phyloP scores from a whole-genome alignment of 495 filamentous ascomycete species.

The Cercophora newfieldiana region DNA sequence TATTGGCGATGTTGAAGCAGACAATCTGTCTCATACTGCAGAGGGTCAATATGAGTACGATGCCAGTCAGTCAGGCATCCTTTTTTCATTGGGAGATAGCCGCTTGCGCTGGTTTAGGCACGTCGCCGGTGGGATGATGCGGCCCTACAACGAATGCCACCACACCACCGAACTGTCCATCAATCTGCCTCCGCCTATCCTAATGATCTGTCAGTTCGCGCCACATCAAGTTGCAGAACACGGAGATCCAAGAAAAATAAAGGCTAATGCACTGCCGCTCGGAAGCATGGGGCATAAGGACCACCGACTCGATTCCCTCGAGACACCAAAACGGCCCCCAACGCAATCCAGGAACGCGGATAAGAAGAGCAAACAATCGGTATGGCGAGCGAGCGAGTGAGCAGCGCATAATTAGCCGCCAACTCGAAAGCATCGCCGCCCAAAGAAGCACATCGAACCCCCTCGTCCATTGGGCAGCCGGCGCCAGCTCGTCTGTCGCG shows the following conservation, averaged over 20 bases:
- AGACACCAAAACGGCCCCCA: neutral
- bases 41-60: neutral
- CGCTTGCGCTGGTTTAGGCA: constrained; percentile 17
- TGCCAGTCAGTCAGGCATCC: neutral
- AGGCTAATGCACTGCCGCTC: neutral
- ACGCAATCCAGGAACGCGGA: neutral
- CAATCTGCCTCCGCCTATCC: neutral
- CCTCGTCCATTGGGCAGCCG: neutral
- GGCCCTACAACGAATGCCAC: constrained; percentile 6
- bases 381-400: neutral
- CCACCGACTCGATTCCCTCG: neutral
- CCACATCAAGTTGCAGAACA: neutral
- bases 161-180: neutral
- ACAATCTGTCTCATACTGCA: neutral
- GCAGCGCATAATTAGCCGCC: neutral
- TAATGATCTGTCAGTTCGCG: neutral
- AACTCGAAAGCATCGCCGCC: neutral
- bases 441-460: neutral
- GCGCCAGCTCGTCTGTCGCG: neutral
- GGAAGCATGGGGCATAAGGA: neutral
- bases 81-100: constrained; percentile 16
- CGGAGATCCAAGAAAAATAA: neutral
- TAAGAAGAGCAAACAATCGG: neutral
- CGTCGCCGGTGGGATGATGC: neutral
- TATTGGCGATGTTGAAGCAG: neutral